Base-by-base conservation (phyloP, 768 basidiomycete species). In the Tricholoma bakamatsutake region DNA sequence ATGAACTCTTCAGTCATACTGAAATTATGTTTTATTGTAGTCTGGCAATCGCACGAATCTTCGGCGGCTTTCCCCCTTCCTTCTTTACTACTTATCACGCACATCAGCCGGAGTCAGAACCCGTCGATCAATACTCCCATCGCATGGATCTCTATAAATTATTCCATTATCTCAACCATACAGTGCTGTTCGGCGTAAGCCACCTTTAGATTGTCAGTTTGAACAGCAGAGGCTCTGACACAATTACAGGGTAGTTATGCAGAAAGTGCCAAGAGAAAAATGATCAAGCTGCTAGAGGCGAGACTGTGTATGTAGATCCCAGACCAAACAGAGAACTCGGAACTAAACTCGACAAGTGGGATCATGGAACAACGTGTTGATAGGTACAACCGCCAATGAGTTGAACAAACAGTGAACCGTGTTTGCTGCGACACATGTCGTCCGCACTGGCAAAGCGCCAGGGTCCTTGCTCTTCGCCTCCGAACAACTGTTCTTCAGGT, bases 161-260 rank as follows among this genome's bases (percentile, higher is more conserved):
- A 27, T 92, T 87, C 59, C 90, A 92, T 68, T 89, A 90, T 63
- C 70, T 91, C 59, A 92, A 92, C 61, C 90, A 92, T 62, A 88
- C 89, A 0, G 71, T 88, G 4, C 66, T 92, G 4, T 91, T 91
- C 63, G 87, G 87, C 57, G 89, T 90, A 64, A 72, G 85, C 73
- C 8, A 18, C 35, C 43, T 12, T 9, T 40, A 24, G n/a, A 48
- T 57, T 52, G 4, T n/a, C 13, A 24, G 18, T 13, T 21, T 30
- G 37, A n/a, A 46, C 15, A 15, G 5, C 45, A 3, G 28, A 15
- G n/a, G 28, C 12, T 43, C 15, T 43, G 21, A 46, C 27, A 2
- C 15, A 52, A 46, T 59, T 48, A 4, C 60, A 88, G 75, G 72
- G 69, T 15, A 71, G 75, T 54, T 88, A 88, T 63, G 80, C 82